A percentile compares a stretch with the other conserved stretches of the same genome.
Evolutionary conservation across 306 rosid genomes (phyloP).

Genomic region (Dryas octopetala): DNA sequence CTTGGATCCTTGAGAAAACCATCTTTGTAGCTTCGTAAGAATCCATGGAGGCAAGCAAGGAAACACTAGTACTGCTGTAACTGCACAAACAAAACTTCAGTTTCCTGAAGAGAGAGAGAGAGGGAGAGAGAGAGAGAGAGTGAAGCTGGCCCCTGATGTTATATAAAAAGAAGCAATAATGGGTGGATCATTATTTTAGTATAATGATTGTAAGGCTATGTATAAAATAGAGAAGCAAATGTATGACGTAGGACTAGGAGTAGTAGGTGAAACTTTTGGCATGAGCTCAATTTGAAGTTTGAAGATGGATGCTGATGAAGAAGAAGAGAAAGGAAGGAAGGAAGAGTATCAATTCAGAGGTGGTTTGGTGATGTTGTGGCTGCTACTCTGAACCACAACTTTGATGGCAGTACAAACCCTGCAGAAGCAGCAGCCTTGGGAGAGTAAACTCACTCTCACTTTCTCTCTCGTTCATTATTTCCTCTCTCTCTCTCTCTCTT

Average conservation of each 20-base stretch:
- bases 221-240: not conserved
- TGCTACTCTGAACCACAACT: constrained; percentile 20
- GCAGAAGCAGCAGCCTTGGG: constrained; percentile 28
- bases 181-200: constrained; percentile 15
- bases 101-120: not conserved
- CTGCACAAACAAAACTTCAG: too few relatives aligned
- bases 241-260: not conserved
- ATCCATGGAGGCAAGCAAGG: constrained; percentile 44
- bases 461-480: too few relatives aligned
- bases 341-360: not conserved
- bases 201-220: not conserved
- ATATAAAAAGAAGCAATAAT: constrained; percentile 9
- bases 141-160: not conserved
- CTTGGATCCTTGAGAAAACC: constrained; percentile 65
- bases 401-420: constrained; percentile 14
- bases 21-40: constrained; percentile 73
- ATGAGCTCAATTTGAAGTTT: not conserved
- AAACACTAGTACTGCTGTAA: not conserved
- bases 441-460: constrained; percentile 6
- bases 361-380: not conserved
- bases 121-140: constrained; percentile 2
- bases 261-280: not conserved
- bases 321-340: not conserved
- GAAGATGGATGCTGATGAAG: not conserved
- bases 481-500: constrained; percentile 1